Conservation (phyloP, 1,139 yeast genomes). For the Hyphopichia wangnamkhiaoensis region DNA sequence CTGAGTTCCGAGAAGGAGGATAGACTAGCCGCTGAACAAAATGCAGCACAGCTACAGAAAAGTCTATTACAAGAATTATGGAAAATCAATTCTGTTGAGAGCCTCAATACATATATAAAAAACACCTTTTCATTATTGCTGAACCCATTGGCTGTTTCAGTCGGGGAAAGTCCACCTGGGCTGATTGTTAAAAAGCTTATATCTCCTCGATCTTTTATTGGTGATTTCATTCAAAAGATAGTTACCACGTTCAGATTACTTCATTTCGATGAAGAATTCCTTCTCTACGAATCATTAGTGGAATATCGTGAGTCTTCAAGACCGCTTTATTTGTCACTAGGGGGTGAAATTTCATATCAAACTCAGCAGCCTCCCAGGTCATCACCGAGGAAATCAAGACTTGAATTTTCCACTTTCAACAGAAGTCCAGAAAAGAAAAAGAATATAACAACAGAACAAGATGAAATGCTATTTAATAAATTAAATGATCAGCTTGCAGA, state of each 20-base stretch:
- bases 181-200: conserved; percentile 10
- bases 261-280: conserved; percentile 57
- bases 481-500: conserved; percentile 24
- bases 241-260: conserved; percentile 52
- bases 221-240: conserved; percentile 37
- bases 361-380: background rate
- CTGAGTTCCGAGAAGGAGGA: conserved; percentile 3
- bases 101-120: conserved; percentile 26
- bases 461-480: conserved; percentile 18
- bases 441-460: conserved; percentile 11
- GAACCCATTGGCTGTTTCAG: conserved; percentile 10
- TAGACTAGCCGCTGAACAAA: conserved; percentile 10
- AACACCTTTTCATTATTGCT: conserved; percentile 11
- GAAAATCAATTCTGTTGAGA: conserved; percentile 37
- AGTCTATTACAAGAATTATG: conserved; percentile 23
- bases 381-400: conserved; percentile 3
- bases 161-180: background rate
- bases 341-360: conserved; percentile 15
- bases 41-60: conserved; percentile 11
- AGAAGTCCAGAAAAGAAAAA: background rate
- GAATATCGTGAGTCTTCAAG: conserved; percentile 47
- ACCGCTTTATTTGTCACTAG: conserved; percentile 18
- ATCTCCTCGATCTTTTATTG: conserved; percentile 39
- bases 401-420: conserved; percentile 1
- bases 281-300: conserved; percentile 56